Base-by-base conservation (phyloP, 2,329 filamentous ascomycete genomes). In the Aureobasidium sp. region DNA sequence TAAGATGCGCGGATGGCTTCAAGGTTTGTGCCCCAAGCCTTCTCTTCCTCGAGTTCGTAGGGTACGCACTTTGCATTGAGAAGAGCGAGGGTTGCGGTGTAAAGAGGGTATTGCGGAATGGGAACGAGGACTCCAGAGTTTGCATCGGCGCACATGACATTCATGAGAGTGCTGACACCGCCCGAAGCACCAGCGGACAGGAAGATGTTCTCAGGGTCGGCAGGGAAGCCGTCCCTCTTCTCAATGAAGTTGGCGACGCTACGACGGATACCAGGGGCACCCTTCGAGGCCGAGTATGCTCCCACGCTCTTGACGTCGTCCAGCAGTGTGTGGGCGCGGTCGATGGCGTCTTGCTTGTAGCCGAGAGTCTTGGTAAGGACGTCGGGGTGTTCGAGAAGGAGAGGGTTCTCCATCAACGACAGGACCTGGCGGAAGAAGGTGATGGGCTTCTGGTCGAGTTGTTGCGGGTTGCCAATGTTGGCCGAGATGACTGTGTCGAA, bases 401-500 rank as follows among this genome's bases (percentile, higher is more conserved):
- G 74, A 0, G 94, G 94, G 79, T 97, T 92, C 80, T 99, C 94
- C 62, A 97, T 77, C 64, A 99, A 75, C 76, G 90, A 95, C 69
- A 94, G 83, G 29, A 99, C 94, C 78, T 99, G 93, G 68, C 94
- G 87, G 84, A 99, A 96, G 81, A 96, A 99, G 67, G 94, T 99
- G 70, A 99, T 93, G 70, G 94, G 94, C 81, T 97, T 95, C 82
- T 99, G 94, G 77, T 96, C 94, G 64, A 99, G 85, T 78, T 99
- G 94, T 77, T 99, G 94, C 4, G 94, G 94, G 79, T 99, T 99
- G 71, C 94, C 94, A 71, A 99, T 99, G 78, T 99, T 99, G 76
- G 94, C 94, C 64, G 89, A 92, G 77, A 99, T 93, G 75, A 99
- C 87, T 62, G 90, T 83, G 69, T 89, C 81, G 75, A 99, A 99